Conservation (phyloP, 345 rosid genomes). For the Brassica carinata region DNA sequence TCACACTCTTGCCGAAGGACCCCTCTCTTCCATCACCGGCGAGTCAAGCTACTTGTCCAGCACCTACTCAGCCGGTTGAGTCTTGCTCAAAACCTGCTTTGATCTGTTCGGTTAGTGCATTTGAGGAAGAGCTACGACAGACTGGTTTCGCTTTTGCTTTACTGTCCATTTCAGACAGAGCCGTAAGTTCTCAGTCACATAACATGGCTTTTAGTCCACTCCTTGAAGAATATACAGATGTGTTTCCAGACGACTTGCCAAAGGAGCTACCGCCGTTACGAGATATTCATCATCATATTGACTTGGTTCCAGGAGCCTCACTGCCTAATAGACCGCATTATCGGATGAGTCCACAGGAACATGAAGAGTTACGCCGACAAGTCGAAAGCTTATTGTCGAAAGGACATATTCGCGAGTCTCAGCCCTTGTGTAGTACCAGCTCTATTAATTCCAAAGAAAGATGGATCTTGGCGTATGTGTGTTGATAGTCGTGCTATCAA, state of each 20-base stretch:
- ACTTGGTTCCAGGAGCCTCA: neutral
- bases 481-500: neutral
- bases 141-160: neutral
- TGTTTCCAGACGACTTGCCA: neutral
- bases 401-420: neutral
- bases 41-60: neutral
- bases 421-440: neutral
- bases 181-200: neutral
- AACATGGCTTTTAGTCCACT: neutral
- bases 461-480: neutral
- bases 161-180: neutral
- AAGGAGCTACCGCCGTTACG: neutral
- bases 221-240: neutral
- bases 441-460: neutral
- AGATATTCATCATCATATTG: neutral
- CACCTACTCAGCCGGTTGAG: neutral
- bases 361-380: neutral
- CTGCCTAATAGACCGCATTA: neutral
- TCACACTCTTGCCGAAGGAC: neutral
- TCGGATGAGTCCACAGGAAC: neutral
- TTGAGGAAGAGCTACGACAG: neutral
- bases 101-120: neutral
- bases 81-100: neutral
- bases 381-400: neutral
- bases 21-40: neutral